Evolutionary conservation across 495 filamentous ascomycete genomes (phyloP).

Genomic region (Xylaria venustula): DNA sequence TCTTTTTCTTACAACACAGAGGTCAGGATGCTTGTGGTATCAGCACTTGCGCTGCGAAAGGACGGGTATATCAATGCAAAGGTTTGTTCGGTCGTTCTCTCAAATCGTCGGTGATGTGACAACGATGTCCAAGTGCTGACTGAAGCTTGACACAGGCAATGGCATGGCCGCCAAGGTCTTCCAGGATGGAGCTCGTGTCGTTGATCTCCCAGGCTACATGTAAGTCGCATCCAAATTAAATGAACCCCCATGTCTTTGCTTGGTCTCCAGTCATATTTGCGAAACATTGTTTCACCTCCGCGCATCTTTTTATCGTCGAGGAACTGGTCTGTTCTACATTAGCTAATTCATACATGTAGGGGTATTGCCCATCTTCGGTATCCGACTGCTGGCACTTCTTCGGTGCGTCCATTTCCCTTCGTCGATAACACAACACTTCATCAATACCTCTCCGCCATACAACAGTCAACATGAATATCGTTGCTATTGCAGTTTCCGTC

Average conservation of each 20-base stretch:
- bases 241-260: no score
- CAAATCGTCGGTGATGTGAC: not conserved
- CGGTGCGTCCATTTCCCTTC: constrained; percentile 29
- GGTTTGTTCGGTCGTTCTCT: constrained; percentile 23
- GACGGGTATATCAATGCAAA: constrained; percentile 86
- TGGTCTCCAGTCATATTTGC: not conserved
- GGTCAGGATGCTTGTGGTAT: constrained; percentile 94
- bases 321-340: not conserved
- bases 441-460: not conserved
- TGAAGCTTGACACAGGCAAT: constrained; percentile 53
- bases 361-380: constrained; percentile 88
- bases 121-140: not conserved
- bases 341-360: constrained; percentile 47
- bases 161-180: constrained; percentile 91
- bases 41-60: constrained; percentile 71
- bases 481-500: no score
- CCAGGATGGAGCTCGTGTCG: constrained; percentile 69
- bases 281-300: constrained; percentile 21
- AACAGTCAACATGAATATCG: no score
- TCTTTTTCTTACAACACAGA: constrained; percentile 82
- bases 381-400: constrained; percentile 85
- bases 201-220: constrained; percentile 73
- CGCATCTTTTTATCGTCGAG: not conserved
- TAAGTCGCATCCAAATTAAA: not conserved
- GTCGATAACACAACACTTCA: not conserved